Conservation (phyloP, 805 yeast genomes). For the Saccharomycopsis olivae region DNA sequence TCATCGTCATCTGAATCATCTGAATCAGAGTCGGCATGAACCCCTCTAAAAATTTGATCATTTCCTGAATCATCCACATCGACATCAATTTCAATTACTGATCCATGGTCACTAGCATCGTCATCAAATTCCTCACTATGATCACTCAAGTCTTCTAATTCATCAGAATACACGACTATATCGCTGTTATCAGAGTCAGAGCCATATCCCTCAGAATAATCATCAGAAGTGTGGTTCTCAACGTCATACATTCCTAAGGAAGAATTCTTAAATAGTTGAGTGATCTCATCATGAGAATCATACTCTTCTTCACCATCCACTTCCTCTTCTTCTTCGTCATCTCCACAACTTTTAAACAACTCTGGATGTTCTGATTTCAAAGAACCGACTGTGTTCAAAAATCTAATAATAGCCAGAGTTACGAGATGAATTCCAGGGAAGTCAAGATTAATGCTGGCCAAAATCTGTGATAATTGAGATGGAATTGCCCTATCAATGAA, state of each 20-base stretch:
- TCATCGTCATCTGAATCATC: conserved; percentile 20
- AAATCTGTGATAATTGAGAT: conserved; percentile 41
- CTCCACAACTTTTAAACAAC: conserved; percentile 35
- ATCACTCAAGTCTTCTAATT: conserved; percentile 27
- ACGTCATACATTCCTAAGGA: conserved; percentile 92
- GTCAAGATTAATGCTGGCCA: conserved; percentile 63
- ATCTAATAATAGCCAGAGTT: conserved; percentile 47
- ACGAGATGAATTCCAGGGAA: conserved; percentile 55
- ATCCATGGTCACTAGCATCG: conserved; percentile 21
- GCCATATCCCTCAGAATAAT: conserved; percentile 43
- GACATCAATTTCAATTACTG: conserved; percentile 17
- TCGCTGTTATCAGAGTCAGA: conserved; percentile 29
- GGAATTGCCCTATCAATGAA: conserved; percentile 62
- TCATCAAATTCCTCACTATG: conserved; percentile 20
- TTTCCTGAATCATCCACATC: conserved; percentile 25
- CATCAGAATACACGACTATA: conserved; percentile 24
- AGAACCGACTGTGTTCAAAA: conserved; percentile 46
- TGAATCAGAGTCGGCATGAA: conserved; percentile 23
- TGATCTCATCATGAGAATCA: conserved; percentile 57
- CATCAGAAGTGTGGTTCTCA: conserved; percentile 57
- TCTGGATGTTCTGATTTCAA: conserved; percentile 48
- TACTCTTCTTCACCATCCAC: conserved; percentile 45
- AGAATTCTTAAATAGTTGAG: conserved; percentile 78
- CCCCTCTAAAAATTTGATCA: too few species aligned
- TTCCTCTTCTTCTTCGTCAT: conserved; percentile 43